Evolutionary conservation across 1,139 yeast genomes (phyloP).

Genomic region (Candida tropicalis): DNA sequence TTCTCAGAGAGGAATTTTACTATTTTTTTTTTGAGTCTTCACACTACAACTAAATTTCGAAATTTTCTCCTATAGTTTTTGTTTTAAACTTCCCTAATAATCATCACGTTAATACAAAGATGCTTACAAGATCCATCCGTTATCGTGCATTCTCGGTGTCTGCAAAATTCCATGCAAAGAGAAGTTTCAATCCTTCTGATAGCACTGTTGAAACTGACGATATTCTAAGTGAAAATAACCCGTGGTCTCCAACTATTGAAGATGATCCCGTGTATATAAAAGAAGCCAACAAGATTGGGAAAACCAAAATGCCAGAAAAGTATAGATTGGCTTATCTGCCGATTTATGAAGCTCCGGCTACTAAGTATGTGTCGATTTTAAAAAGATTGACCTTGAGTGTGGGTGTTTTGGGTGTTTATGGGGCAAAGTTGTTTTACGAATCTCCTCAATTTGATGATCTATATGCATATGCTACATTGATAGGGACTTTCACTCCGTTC

Average conservation of each 20-base stretch:
- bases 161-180: conserved; percentile 10
- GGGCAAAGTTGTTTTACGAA: conserved; percentile 55
- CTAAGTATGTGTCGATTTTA: conserved; percentile 55
- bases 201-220: conserved; percentile 46
- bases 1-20: not conserved
- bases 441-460: conserved; percentile 60
- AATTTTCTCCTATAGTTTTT: not conserved
- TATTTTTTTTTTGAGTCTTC: conserved; percentile 2
- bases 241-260: conserved; percentile 51
- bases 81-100: not conserved
- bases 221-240: conserved; percentile 44
- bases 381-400: conserved; percentile 58
- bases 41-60: not conserved
- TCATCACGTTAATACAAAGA: not conserved
- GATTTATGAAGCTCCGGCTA: conserved; percentile 58
- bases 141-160: conserved; percentile 1
- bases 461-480: conserved; percentile 48
- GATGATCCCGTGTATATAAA: conserved; percentile 39
- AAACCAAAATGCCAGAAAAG: conserved; percentile 40
- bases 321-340: conserved; percentile 56
- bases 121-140: conserved; percentile 1
- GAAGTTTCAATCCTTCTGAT: conserved; percentile 32
- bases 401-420: conserved; percentile 56
- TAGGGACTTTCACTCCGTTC: conserved; percentile 49
- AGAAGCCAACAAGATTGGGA: conserved; percentile 24